phyloP scores from a whole-genome alignment of 2,329 filamentous ascomycete genomes.

The Fusarium sp. region DNA sequence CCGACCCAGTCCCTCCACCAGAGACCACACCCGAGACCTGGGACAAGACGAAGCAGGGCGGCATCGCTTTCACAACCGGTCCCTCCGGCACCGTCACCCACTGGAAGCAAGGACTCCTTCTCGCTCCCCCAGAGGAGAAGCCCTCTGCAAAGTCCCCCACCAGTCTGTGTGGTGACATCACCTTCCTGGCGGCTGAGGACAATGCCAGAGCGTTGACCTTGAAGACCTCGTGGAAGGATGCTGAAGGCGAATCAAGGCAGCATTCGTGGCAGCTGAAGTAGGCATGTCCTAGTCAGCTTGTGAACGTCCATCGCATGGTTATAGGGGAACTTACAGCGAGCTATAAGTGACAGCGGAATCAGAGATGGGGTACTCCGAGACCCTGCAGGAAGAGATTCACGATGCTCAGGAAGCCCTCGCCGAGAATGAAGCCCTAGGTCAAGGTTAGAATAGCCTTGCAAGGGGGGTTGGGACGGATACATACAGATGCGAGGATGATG shows the following conservation, averaged over 20 bases:
- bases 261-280: conserved; percentile 67
- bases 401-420: conserved; percentile 93
- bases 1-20: conserved; percentile 61
- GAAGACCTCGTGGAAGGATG: conserved; percentile 70
- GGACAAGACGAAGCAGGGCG: conserved; percentile 66
- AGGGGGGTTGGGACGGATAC: conserved; percentile 40
- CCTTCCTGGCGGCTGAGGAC: conserved; percentile 76
- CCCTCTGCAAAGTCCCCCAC: conserved; percentile 62
- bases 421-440: conserved; percentile 83
- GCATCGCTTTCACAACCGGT: conserved; percentile 89
- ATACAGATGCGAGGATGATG: conserved; percentile 84
- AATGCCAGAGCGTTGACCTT: conserved; percentile 78
- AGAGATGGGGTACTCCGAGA: conserved; percentile 79
- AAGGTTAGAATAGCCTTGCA: conserved; percentile 17
- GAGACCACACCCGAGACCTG: conserved; percentile 73
- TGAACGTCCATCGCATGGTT: background rate
- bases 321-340: background rate
- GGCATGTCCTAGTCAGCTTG: background rate
- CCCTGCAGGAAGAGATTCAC: conserved; percentile 88
- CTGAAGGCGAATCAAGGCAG: conserved; percentile 54
- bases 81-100: conserved; percentile 83
- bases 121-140: conserved; percentile 71
- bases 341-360: conserved; percentile 15
- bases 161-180: conserved; percentile 74
- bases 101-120: conserved; percentile 87